Evolutionary conservation across 2,329 filamentous ascomycete species (phyloP), one percentile per base, ranked within the genome.

Genomic region (Fusarium zealandicum): DNA sequence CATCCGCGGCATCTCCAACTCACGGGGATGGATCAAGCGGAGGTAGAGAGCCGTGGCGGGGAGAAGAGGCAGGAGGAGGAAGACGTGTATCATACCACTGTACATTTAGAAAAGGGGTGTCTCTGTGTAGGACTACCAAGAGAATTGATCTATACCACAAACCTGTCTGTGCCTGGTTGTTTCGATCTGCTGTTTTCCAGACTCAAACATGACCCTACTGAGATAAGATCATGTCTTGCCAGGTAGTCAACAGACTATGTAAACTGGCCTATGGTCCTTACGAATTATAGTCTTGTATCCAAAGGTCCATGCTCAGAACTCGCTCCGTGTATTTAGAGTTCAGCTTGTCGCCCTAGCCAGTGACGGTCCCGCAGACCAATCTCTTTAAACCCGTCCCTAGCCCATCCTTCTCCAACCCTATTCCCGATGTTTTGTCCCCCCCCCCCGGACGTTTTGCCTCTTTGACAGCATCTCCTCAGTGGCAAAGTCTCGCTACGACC

Each of bases 1-100:
- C 57, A 85, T 86, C 73, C 73, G 62, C 59, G 76, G 77, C 22
- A 57, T 78, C 51, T 78, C 76, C 57, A 78, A 77, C 48, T 73
- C 69, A 22, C 69, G 71, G 44, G 74, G 75, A 18, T 77, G 76
- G 74, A 72, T 69, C 57, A 78, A 76, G 73, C 73, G 68, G 69
- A 69, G 72, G 55, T 75, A 69, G 58, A 57, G 35, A n/a, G n/a
- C n/a, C n/a, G 11, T 31, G 25, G 8, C n/a, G n/a, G n/a, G n/a
- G n/a, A n/a, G n/a, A n/a, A n/a, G n/a, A n/a, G n/a, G n/a, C n/a
- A n/a, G 14, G 12, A 9, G 22, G 40, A 39, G 22, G 6, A 9
- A 5, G 33, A 38, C 54, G 37, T 64, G 61, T 64, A 66, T 64
- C 64, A 68, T 67, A 62, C 57, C 44, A 62, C 36, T 68, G 63